Evolutionary conservation across 2,329 filamentous ascomycete genomes (phyloP), one percentile per base, ranked within the genome.

Genomic region (Anisogramma anomala): DNA sequence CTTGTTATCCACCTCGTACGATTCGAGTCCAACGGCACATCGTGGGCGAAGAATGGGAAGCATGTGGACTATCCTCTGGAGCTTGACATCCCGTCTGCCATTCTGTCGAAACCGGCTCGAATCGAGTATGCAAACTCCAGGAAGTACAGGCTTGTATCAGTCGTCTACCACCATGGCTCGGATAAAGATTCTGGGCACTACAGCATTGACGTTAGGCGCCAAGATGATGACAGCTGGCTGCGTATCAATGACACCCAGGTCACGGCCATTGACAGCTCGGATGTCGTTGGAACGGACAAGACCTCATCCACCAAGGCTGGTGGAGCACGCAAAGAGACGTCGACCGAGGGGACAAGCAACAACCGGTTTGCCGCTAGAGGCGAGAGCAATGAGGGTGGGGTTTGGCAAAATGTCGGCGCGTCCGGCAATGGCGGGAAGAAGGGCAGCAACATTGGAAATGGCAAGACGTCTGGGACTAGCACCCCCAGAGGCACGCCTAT

Each of bases 81-180:
- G 55, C 71, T 98, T 37, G 89, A 96, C 58, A 86, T 98, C 48
- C 91, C 91, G 0, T 82, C 81, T 43, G 89, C 96, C 56, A 82
- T 86, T 8, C 82, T 98, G 54, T 82, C 87, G 9, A 77, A 81
- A 22, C 75, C 82, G 54, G 82, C 79, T 58, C 77, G 82, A 39
- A 78, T 77, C 50, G 36, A 43, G 13, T 41, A 41, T 18, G 20
- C 38, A 18, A 11, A 9, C 8, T 23, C 31, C 23, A 41, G 38
- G n/a, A 71, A 71, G 33, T 98, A 96, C 61, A 79, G 77, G 36
- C 74, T 98, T 11, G 91, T 80, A 48, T 84, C 82, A 15, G 91
- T 94, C 22, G 87, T 98, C 17, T 98, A 98, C 58, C 91, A 98
- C 55, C 91, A 98, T 53, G 91, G 91, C 46, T 95, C 94, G 67